Percentiles rank a stretch among this genome's conserved stretches.
phyloP scores from a whole-genome alignment of 345 rosid genomes.

The Camelina hispida region DNA sequence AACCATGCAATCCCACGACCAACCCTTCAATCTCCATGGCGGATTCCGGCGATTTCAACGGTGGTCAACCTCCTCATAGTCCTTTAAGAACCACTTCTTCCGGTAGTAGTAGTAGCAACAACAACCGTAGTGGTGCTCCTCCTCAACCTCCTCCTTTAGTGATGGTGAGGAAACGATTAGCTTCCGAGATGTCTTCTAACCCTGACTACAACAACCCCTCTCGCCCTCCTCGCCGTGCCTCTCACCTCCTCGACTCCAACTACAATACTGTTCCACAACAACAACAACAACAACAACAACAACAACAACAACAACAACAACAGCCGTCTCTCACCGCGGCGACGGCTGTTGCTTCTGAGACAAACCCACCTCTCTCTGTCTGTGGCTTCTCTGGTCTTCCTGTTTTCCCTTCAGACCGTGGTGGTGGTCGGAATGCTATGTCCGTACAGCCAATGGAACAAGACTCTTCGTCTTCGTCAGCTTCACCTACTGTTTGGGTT shows the following conservation, averaged over 20 bases:
- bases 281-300: neutral
- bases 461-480: constrained; percentile 61
- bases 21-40: constrained; percentile 49
- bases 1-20: constrained; percentile 42
- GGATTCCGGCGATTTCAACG: constrained; percentile 53
- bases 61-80: constrained; percentile 19
- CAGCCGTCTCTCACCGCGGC: constrained; percentile 28
- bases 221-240: constrained; percentile 50
- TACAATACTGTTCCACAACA: constrained; percentile 49
- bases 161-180: constrained; percentile 84
- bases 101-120: constrained; percentile 38
- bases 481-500: constrained; percentile 64
- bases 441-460: constrained; percentile 61
- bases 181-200: constrained; percentile 69
- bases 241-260: constrained; percentile 38
- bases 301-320: neutral
- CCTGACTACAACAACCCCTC: constrained; percentile 38
- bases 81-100: constrained; percentile 36
- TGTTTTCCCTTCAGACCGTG: constrained; percentile 67
- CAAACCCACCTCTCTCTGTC: constrained; percentile 59
- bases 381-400: constrained; percentile 96
- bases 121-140: constrained; percentile 25
- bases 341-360: constrained; percentile 2
- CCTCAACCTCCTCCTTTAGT: constrained; percentile 28
- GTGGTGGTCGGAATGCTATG: constrained; percentile 14